These are phyloP conservation scores for Bromus sterilis DNA, from an alignment of 176 grass and related monocot species.

Conservation along the genomic window DNA sequence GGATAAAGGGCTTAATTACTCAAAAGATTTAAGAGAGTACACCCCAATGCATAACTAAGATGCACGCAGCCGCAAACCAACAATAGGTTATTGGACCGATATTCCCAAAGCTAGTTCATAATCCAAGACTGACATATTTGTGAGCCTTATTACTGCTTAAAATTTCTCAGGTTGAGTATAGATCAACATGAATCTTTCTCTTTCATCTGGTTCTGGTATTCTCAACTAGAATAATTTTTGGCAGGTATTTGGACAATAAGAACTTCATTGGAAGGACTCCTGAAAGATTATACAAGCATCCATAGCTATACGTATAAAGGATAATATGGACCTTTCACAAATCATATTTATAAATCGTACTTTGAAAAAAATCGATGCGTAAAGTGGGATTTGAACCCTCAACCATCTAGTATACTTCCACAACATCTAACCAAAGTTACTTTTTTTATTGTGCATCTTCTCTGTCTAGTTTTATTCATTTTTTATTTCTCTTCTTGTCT, in stretches of 20 bases:
- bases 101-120: slow-evolving; percentile 62
- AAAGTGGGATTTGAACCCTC: too few species aligned
- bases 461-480: too few species aligned
- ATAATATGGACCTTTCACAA: too few species aligned
- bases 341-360: background rate
- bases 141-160: slow-evolving; percentile 37
- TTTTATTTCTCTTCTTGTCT: too few species aligned
- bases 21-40: too few species aligned
- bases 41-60: too few species aligned
- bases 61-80: too few species aligned
- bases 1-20: too few species aligned
- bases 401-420: too few species aligned
- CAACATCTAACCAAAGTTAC: too few species aligned
- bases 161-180: background rate
- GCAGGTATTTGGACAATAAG: slow-evolving; percentile 82
- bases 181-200: background rate
- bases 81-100: slow-evolving; percentile 83
- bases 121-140: slow-evolving; percentile 89
- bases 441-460: too few species aligned
- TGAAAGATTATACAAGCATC: slow-evolving; percentile 86
- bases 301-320: slow-evolving; percentile 83
- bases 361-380: background rate
- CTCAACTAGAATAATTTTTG: background rate
- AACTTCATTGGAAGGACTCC: slow-evolving; percentile 88
- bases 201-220: background rate